Evolutionary conservation across 2,329 filamentous ascomycete species (phyloP).

Genomic region (Elsinoe australis): DNA sequence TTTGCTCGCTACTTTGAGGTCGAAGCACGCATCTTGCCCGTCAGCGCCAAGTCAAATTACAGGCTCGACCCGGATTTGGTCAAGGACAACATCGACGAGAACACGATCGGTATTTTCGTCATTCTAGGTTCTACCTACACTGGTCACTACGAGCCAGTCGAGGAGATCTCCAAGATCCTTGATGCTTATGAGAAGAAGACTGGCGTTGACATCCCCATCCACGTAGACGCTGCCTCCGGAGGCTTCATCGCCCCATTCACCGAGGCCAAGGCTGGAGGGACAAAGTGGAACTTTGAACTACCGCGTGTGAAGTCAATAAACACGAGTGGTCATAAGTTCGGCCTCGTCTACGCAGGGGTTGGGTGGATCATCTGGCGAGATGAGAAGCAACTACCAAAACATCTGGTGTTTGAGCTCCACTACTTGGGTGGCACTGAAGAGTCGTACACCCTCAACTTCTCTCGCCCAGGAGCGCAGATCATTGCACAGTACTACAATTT

Average conservation of each 20-base stretch:
- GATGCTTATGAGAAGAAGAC: slow-evolving; percentile 56
- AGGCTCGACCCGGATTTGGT: slow-evolving; percentile 58
- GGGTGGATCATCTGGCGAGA: slow-evolving; percentile 67
- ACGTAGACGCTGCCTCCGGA: slow-evolving; percentile 56
- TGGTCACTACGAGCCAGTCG: slow-evolving; percentile 64
- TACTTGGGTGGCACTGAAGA: slow-evolving; percentile 66
- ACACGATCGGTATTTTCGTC: slow-evolving; percentile 68
- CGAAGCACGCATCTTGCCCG: slow-evolving; percentile 57
- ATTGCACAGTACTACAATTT: slow-evolving; percentile 68
- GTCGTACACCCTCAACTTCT: slow-evolving; percentile 66
- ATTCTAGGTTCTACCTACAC: slow-evolving; percentile 68
- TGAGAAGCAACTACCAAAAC: slow-evolving; percentile 55
- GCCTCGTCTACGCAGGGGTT: slow-evolving; percentile 58
- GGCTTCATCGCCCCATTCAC: slow-evolving; percentile 58
- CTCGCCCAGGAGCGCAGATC: slow-evolving; percentile 60
- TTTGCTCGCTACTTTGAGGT: slow-evolving; percentile 69
- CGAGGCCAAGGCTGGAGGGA: slow-evolving; percentile 46
- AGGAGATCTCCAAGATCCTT: slow-evolving; percentile 58
- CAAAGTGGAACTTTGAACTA: slow-evolving; percentile 57
- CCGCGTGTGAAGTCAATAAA: slow-evolving; percentile 61
- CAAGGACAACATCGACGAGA: slow-evolving; percentile 62
- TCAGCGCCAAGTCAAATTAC: slow-evolving; percentile 53
- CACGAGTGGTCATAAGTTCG: slow-evolving; percentile 54
- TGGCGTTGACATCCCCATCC: slow-evolving; percentile 59
- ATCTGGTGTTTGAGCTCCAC: slow-evolving; percentile 62